Conservation (phyloP, 768 basidiomycete species). For the Xerocomellus intermedius region DNA sequence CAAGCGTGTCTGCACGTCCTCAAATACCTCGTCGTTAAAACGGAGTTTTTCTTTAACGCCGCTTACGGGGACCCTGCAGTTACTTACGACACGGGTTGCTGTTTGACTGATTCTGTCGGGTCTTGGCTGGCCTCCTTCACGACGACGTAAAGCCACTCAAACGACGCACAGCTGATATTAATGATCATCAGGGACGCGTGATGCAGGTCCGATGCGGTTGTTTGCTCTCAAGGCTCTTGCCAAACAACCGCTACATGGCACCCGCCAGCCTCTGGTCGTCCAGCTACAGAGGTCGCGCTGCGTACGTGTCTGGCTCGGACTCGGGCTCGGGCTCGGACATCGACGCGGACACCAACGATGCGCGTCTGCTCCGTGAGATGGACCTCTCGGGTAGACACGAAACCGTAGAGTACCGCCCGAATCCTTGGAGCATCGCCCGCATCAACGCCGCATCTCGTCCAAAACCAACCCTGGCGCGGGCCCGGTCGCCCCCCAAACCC, state of each 20-base stretch:
- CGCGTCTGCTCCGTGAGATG: conserved; percentile 47
- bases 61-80: background rate
- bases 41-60: too few species aligned
- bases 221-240: background rate
- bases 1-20: background rate
- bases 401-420: conserved; percentile 62
- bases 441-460: conserved; percentile 66
- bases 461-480: background rate
- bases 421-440: conserved; percentile 80
- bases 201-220: background rate
- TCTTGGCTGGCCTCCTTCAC: too few species aligned
- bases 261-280: background rate
- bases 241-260: conserved; percentile 5
- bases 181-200: too few species aligned
- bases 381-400: conserved; percentile 64
- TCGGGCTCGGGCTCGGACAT: conserved; percentile 8
- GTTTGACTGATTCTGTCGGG: too few species aligned
- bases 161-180: too few species aligned
- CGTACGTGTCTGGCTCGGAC: conserved; percentile 15
- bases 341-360: conserved; percentile 20
- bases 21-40: conserved; percentile 8
- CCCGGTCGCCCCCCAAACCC: conserved; percentile 8
- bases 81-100: too few species aligned
- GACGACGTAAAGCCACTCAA: too few species aligned
- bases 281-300: conserved; percentile 13